These are phyloP conservation scores for Lachancea dasiensis DNA, from an alignment of 805 yeast genomes.

Conservation along the genomic window DNA sequence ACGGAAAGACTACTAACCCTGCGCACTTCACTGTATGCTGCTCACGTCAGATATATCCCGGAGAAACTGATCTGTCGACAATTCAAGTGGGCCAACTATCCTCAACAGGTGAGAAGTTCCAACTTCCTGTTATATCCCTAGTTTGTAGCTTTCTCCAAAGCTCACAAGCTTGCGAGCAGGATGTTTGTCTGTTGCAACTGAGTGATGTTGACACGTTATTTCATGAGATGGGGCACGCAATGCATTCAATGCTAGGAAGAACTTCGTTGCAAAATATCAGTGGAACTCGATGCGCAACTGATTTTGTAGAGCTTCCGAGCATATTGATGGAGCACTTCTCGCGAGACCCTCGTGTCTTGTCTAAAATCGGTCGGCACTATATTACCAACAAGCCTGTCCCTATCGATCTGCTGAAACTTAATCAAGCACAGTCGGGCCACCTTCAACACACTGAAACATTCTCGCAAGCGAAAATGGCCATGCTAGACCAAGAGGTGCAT, in stretches of 20 bases:
- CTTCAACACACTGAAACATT: conserved; percentile 68
- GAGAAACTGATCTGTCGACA: conserved; percentile 39
- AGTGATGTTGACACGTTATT: conserved; percentile 88
- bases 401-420: conserved; percentile 40
- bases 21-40: conserved; percentile 96
- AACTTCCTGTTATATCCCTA: conserved; percentile 83
- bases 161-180: conserved; percentile 31
- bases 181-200: conserved; percentile 56
- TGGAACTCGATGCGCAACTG: conserved; percentile 94
- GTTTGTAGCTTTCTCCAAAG: conserved; percentile 70
- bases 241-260: conserved; percentile 94
- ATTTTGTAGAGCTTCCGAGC: conserved; percentile 94
- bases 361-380: conserved; percentile 63
- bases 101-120: conserved; percentile 45
- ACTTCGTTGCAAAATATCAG: conserved; percentile 86
- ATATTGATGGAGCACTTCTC: conserved; percentile 95
- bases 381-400: conserved; percentile 58
- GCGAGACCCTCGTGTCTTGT: conserved; percentile 67
- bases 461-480: conserved; percentile 85
- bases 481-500: conserved; percentile 79
- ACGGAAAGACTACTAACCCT: conserved; percentile 73
- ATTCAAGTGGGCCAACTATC: conserved; percentile 34
- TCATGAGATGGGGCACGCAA: conserved; percentile 99
- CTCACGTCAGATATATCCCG: conserved; percentile 67
- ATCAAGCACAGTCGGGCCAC: conserved; percentile 45